Conservation (phyloP, 495 filamentous ascomycete species). For the Tuber borchii region DNA sequence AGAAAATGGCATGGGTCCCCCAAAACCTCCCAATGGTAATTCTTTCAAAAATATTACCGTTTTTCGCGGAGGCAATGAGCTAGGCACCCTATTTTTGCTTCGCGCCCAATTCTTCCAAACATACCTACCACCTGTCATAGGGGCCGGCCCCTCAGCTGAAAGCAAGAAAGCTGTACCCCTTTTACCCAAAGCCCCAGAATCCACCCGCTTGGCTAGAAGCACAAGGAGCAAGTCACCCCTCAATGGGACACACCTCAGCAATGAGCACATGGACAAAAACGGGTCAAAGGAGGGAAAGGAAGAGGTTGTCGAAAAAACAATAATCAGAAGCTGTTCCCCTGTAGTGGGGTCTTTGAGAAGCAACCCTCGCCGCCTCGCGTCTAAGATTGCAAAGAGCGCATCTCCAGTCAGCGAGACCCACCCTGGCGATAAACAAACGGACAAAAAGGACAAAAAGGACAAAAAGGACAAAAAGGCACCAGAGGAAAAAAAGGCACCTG, state of each 20-base stretch:
- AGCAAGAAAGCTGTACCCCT: not conserved
- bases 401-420: not conserved
- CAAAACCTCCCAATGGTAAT: conserved; percentile 40
- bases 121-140: not conserved
- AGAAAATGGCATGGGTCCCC: conserved; percentile 25
- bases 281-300: not conserved
- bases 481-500: not conserved
- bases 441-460: too few relatives aligned
- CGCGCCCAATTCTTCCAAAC: not conserved
- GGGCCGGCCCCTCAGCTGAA: not conserved
- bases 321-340: not conserved
- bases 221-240: not conserved
- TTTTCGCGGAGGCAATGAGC: conserved; percentile 35
- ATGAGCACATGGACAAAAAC: not conserved
- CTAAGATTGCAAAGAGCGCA: not conserved
- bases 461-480: not conserved
- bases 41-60: conserved; percentile 37
- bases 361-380: not conserved
- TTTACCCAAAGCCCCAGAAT: not conserved
- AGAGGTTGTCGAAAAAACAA: not conserved
- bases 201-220: not conserved
- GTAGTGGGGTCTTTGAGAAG: not conserved
- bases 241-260: not conserved
- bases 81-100: conserved; percentile 31
- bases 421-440: not conserved